A percentile compares a stretch with the other conserved stretches of the same genome.
Conservation (phyloP, 495 filamentous ascomycete species). For the Aspergillus avenaceus region DNA sequence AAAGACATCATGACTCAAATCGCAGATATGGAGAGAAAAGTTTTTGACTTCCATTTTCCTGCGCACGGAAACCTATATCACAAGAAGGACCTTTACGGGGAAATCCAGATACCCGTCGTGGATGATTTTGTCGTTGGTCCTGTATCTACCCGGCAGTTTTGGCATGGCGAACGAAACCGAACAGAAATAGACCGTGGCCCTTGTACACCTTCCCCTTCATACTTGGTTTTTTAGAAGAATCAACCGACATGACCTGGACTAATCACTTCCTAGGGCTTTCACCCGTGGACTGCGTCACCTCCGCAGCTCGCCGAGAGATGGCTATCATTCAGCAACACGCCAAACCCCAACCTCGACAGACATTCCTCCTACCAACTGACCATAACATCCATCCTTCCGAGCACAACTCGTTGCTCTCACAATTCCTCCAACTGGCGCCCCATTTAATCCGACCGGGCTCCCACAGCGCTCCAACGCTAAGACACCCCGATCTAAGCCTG, state of each 20-base stretch:
- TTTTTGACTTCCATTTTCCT: constrained; percentile 31
- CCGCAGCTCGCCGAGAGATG: constrained; percentile 31
- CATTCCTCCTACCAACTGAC: constrained; percentile 30
- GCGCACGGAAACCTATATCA: constrained; percentile 38
- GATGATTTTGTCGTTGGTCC: constrained; percentile 35
- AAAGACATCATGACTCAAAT: constrained; percentile 36
- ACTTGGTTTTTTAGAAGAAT: not conserved
- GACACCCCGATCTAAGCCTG: constrained; percentile 32
- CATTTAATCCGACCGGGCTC: constrained; percentile 19
- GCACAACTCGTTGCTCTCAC: constrained; percentile 25
- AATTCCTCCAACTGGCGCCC: constrained; percentile 27
- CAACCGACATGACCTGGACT: constrained; percentile 10
- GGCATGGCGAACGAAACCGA: constrained; percentile 31
- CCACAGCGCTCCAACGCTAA: constrained; percentile 21
- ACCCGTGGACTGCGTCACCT: constrained; percentile 24
- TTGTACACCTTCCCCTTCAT: constrained; percentile 19
- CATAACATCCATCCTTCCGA: constrained; percentile 25
- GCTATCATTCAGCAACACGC: constrained; percentile 23
- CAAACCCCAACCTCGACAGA: constrained; percentile 28
- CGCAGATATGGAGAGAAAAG: constrained; percentile 31
- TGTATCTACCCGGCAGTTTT: constrained; percentile 29
- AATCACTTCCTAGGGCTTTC: constrained; percentile 26
- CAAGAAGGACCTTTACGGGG: constrained; percentile 21
- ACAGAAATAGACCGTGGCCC: constrained; percentile 35
- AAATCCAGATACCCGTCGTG: constrained; percentile 20